Conservation (phyloP, 2,329 filamentous ascomycete genomes). For the Aspergillus arachidicola region DNA sequence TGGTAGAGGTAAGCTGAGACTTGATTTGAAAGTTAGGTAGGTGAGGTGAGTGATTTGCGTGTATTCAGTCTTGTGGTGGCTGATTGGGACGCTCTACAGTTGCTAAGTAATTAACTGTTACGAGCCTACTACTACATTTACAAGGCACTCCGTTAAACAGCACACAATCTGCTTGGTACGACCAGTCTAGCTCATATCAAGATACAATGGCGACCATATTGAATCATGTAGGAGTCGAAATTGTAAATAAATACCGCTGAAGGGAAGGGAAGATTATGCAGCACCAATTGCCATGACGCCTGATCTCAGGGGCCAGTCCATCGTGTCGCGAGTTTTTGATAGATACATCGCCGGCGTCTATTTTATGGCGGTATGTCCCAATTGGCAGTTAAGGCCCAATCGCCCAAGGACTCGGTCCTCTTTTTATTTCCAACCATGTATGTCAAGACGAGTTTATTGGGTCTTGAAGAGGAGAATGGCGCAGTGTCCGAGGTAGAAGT, state of each 20-base stretch:
- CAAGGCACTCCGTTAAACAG: neutral
- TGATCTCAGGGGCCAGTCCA: neutral
- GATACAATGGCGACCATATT: neutral
- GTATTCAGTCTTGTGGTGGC: neutral
- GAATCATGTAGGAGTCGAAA: neutral
- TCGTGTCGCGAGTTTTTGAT: neutral
- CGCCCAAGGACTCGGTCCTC: neutral
- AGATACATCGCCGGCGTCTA: neutral
- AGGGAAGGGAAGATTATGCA: constrained; percentile 2
- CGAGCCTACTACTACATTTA: neutral
- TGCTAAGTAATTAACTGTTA: neutral
- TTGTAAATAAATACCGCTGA: constrained; percentile 3
- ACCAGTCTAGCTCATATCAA: neutral
- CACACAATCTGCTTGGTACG: neutral
- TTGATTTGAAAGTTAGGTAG: neutral
- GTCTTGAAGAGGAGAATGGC: constrained; percentile 99
- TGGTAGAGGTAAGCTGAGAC: neutral
- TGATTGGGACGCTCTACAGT: neutral
- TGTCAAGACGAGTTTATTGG: constrained; percentile 58
- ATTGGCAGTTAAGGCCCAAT: neutral
- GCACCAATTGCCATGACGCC: neutral
- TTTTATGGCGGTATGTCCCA: neutral
- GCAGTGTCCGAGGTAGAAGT: constrained; percentile 99
- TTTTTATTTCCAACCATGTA: neutral
- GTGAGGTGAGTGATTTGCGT: neutral